Evolutionary conservation across 192 early-diverging fungal species (phyloP), one percentile per base, ranked within the genome.

Genomic region (Ambispora gerdemannii): DNA sequence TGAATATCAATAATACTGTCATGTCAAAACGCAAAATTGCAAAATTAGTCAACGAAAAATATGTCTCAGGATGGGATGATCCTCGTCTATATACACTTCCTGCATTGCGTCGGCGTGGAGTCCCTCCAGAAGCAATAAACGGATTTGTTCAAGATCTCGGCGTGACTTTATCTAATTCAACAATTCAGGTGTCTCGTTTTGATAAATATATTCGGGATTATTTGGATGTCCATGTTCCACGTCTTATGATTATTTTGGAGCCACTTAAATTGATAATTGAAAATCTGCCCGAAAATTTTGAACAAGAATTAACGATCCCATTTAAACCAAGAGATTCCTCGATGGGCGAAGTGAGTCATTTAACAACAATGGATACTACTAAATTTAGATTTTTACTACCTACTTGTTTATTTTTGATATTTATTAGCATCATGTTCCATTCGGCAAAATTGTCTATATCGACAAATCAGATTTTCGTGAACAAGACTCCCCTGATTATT

Each of bases 11-110:
- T 53, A 89, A 94, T 83, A 96, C 94, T 1, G 81, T 99, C 72
- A 87, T 96, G 78, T 98, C 96, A 51, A 99, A 99, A 87, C 90
- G 98, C 67, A 98, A 98, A 87, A 88, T 99, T 60, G 88, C 88
- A 53, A 88, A 92, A 87, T 82, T 99, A 64, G 91, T 94, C 72
- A 88, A 87, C 58, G 89, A 91, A 53, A 81, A 81, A 11, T 67
- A 86, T 70, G 93, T 99, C 2, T 76, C 65, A 55, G 92, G 89
- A 19, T 96, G 95, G 90, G 98, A 99, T 80, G 98, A 99, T 72
- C 98, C 98, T 38, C 87, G 98, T 61, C 74, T 99, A 66, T 98
- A 91, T 80, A 98, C 98, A n/a, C 83, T 99, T 52, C 90, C 89
- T 3, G 96, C 90, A 50, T 85, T 99, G 61, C 92, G 95, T 68